Conservation (phyloP, 225 moss, liverwort and hornwort genomes). For the Antitrichia curtipendula region DNA sequence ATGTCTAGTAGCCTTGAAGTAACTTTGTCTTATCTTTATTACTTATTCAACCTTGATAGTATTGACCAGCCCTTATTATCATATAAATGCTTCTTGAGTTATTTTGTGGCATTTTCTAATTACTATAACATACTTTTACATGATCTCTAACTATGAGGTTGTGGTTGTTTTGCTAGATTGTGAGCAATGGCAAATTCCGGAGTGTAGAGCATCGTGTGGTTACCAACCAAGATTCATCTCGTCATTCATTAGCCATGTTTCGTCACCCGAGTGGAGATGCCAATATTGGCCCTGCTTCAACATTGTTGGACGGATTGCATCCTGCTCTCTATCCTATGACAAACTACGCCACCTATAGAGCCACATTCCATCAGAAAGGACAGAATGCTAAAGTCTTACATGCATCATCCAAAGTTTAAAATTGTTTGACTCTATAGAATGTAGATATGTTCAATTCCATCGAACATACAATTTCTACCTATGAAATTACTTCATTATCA, state of each 20-base stretch:
- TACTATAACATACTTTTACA: neutral
- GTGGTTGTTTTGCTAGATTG: neutral
- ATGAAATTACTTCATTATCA: neutral
- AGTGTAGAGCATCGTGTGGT: slow-evolving; percentile 28
- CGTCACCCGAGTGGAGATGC: neutral
- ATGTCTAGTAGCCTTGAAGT: neutral
- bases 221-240: neutral
- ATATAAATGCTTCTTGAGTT: neutral
- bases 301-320: neutral
- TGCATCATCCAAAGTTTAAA: too few species aligned
- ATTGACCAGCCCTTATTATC: too few species aligned
- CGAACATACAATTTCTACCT: too few species aligned
- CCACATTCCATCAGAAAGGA: neutral
- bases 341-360: neutral
- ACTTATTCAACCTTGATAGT: neutral
- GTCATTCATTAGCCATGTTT: neutral
- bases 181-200: slow-evolving; percentile 16
- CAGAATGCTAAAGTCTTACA: neutral
- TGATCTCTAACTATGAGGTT: neutral
- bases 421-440: neutral
- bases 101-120: neutral
- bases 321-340: neutral
- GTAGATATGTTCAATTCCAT: neutral
- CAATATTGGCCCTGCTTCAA: neutral
- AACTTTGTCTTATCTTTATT: neutral